Base-by-base conservation (phyloP, 148 eudicot species). In the Dysphania ambrosioides region DNA sequence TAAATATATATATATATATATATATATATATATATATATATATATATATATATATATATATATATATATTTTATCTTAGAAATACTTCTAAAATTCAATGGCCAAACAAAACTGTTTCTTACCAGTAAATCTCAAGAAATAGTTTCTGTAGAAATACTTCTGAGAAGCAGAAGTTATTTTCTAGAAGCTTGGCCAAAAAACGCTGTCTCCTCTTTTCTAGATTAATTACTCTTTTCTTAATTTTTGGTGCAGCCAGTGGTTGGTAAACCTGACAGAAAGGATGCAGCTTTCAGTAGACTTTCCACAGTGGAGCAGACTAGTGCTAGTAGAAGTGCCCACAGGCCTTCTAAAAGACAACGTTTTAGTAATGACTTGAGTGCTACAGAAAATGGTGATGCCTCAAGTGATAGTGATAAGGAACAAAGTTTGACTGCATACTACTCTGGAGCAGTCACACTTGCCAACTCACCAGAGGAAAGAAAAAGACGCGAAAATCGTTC, bases 331-430 rank as follows among this genome's bases (percentile, higher is more conserved):
- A 79, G 79, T 79, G 78, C 71, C 47, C 82, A 57, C 40, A 88
- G 91, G 85, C 87, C 97, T 67, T 72, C 84, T 34, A 94, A 94
- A 86, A 87, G 85, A 83, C 97, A 82, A 73, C 87, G 89, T 32
- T 79, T 85, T 84, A 83, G 85, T 76, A 85, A 83, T 67, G 85
- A 71, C 24, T 60, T 70, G 34, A 85, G 68, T 79, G 83, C 79
- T 64, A 77, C 80, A 73, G 89, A 82, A 71, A 85, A 83, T 80
- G 96, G 83, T 75, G 90, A 89, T 79, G 82, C 85, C 66, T 94
- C 96, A 49, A 94, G 98, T 79, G 98, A 85, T 77, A 92, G 97
- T 77, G 98, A 94, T 36, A 89, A 90, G 75, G 98, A 94, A 63
- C 93, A 84, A 66, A 84, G 79, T 79, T 80, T 89, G 84, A 84